Conservation (phyloP, 208 protist species). For the Acanthamoeba lenticulata region DNA sequence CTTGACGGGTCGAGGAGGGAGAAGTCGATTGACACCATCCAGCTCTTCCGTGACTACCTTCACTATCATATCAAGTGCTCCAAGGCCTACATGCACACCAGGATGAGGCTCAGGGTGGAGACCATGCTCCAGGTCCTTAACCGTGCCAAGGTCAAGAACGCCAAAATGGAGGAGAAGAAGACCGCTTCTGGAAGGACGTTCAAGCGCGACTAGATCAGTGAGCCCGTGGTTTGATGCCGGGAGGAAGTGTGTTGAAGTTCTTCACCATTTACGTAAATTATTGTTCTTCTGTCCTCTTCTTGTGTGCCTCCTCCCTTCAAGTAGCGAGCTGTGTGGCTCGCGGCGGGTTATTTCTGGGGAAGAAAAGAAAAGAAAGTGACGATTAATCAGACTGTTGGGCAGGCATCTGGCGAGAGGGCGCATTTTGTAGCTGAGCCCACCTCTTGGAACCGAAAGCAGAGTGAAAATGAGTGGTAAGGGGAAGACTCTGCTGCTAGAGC, state of each 20-base stretch:
- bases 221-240: no score
- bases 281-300: no score
- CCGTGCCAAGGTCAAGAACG: constrained; percentile 84
- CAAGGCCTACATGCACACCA: constrained; percentile 89
- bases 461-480: background rate
- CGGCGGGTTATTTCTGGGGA: no score
- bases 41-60: constrained; percentile 89
- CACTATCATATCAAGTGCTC: constrained; percentile 92
- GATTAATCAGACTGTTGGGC: no score
- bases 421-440: no score
- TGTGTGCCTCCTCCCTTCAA: no score
- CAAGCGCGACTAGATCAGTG: constrained; percentile 59
- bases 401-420: no score
- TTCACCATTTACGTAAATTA: no score
- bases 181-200: constrained; percentile 68
- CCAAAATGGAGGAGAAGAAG: constrained; percentile 75
- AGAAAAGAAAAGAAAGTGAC: no score
- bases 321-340: no score
- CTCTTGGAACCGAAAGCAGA: no score
- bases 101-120: constrained; percentile 87
- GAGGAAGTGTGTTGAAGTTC: no score
- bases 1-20: constrained; percentile 62
- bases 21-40: constrained; percentile 80
- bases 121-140: constrained; percentile 87
- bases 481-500: constrained; percentile 61